phyloP scores from a whole-genome alignment of 345 rosid genomes.

The Moricandia moricandioides region DNA sequence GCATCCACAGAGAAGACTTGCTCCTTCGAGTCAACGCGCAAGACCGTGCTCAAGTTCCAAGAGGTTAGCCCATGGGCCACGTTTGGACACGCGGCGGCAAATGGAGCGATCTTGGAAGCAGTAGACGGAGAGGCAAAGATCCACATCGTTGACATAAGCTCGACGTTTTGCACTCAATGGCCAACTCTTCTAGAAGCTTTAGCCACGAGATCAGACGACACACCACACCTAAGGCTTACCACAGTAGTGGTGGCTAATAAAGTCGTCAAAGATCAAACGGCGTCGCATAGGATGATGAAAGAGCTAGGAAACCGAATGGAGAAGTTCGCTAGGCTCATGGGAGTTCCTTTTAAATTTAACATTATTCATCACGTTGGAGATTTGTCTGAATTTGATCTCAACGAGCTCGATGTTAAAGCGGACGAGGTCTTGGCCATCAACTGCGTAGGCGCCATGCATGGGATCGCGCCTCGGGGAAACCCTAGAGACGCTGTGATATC shows the following conservation, averaged over 20 bases:
- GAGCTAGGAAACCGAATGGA: conserved; percentile 90
- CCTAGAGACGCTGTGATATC: conserved; percentile 68
- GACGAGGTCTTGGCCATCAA: conserved; percentile 87
- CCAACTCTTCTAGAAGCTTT: conserved; percentile 94
- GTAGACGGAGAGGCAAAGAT: conserved; percentile 75
- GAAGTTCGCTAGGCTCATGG: conserved; percentile 97
- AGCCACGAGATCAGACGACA: conserved; percentile 90
- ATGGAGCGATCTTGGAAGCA: conserved; percentile 92
- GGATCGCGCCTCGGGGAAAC: conserved; percentile 45
- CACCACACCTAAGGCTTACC: conserved; percentile 79
- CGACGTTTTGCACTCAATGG: conserved; percentile 96
- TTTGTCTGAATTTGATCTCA: conserved; percentile 59
- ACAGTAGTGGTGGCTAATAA: conserved; percentile 50
- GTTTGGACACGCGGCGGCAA: conserved; percentile 90
- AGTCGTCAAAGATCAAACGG: conserved; percentile 35
- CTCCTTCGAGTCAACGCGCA: conserved; percentile 83
- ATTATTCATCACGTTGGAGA: conserved; percentile 77
- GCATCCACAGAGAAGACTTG: conserved; percentile 62
- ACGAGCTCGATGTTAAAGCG: conserved; percentile 48
- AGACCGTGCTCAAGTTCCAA: conserved; percentile 78
- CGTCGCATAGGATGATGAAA: conserved; percentile 72
- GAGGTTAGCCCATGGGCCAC: conserved; percentile 98
- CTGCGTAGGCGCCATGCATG: conserved; percentile 65
- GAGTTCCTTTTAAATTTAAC: conserved; percentile 86
- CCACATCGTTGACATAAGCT: conserved; percentile 86